phyloP scores from a whole-genome alignment of 805 yeast genomes.

The Barnettozyma vustinii region DNA sequence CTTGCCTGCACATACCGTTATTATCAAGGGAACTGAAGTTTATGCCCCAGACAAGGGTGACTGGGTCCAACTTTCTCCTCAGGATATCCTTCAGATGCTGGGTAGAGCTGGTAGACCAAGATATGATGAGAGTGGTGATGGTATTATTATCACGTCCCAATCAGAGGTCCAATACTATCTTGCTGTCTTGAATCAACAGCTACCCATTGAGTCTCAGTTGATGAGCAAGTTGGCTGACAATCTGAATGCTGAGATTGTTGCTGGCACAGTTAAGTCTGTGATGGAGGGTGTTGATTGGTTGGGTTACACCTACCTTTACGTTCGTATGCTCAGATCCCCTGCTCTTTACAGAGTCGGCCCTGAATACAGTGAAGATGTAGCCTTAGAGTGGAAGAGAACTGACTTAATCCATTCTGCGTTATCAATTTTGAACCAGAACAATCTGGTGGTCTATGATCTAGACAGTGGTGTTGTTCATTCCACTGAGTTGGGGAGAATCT shows the following conservation, averaged over 20 bases:
- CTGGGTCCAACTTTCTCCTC: conserved; percentile 92
- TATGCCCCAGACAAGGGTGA: conserved; percentile 86
- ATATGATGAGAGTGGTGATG: conserved; percentile 88
- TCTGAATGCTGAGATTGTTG: conserved; percentile 81
- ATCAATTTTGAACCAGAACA: conserved; percentile 45
- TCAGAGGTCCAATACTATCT: conserved; percentile 82
- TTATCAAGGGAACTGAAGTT: conserved; percentile 88
- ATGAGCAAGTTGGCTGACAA: conserved; percentile 65
- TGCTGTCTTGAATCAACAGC: conserved; percentile 84
- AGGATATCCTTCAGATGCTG: conserved; percentile 93
- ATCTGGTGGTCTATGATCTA: conserved; percentile 56
- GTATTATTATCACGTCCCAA: conserved; percentile 85
- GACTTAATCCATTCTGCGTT: conserved; percentile 80
- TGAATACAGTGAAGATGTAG: conserved; percentile 48
- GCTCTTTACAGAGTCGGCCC: conserved; percentile 69
- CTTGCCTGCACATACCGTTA: conserved; percentile 90
- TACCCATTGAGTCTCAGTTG: conserved; percentile 89
- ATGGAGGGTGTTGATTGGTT: conserved; percentile 79
- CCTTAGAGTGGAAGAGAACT: conserved; percentile 46
- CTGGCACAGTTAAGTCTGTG: conserved; percentile 56
- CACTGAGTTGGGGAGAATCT: conserved; percentile 74
- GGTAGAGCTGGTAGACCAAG: conserved; percentile 98
- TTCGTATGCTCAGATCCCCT: conserved; percentile 74
- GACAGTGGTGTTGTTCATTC: conserved; percentile 42
- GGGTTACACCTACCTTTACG: conserved; percentile 68